Conservation (phyloP, 2,329 filamentous ascomycete genomes). For the Epichloe bromicola region DNA sequence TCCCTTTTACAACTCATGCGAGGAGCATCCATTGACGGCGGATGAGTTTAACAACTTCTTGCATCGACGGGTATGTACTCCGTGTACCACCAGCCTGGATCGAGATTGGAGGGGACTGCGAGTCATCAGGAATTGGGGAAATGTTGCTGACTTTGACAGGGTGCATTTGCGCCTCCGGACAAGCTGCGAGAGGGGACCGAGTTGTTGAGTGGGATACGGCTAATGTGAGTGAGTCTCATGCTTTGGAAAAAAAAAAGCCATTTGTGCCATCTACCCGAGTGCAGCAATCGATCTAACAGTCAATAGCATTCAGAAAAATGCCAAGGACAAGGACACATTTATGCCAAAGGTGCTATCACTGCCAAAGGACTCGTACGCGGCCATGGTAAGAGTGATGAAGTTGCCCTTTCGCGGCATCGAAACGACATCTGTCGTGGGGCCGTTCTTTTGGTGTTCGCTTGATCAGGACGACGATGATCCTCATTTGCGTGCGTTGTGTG, state of each 20-base stretch:
- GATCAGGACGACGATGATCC: conserved; percentile 44
- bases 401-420: conserved; percentile 47
- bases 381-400: conserved; percentile 41
- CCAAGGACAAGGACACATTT: conserved; percentile 45
- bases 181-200: conserved; percentile 29
- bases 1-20: conserved; percentile 31
- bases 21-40: conserved; percentile 36
- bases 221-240: conserved; percentile 32
- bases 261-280: not conserved
- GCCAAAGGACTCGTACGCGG: conserved; percentile 33
- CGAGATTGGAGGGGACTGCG: not conserved
- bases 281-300: not conserved
- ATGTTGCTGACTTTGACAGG: conserved; percentile 22
- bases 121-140: too few relatives aligned
- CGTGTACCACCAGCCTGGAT: not conserved
- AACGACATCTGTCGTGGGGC: conserved; percentile 44
- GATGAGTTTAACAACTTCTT: conserved; percentile 49
- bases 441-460: conserved; percentile 48
- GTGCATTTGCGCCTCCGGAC: conserved; percentile 35
- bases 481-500: conserved; percentile 36
- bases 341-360: conserved; percentile 41
- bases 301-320: conserved; percentile 41
- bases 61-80: conserved; percentile 29
- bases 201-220: conserved; percentile 37
- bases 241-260: not conserved